Percentiles rank a stretch among this genome's conserved stretches.
phyloP scores from a whole-genome alignment of 2,329 filamentous ascomycete species.

The Botrytis byssoidea region DNA sequence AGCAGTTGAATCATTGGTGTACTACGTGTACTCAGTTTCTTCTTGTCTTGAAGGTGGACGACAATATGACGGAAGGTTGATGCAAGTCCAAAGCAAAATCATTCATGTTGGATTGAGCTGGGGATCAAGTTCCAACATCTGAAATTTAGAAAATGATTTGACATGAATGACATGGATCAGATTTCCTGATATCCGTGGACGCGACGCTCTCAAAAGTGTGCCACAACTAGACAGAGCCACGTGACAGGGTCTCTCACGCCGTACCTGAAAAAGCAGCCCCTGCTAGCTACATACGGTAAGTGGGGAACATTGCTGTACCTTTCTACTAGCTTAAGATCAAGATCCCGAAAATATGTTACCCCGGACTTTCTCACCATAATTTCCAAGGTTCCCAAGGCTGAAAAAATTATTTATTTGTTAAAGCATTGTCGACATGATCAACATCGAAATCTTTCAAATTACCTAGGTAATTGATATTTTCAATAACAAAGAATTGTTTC shows the following conservation, averaged over 20 bases:
- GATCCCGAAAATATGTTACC: constrained; percentile 8
- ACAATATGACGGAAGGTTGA: neutral
- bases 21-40: neutral
- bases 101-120: neutral
- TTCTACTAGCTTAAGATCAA: neutral
- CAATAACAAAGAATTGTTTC: neutral
- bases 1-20: neutral
- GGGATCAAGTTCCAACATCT: neutral
- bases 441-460: neutral
- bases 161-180: neutral
- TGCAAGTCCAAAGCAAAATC: neutral
- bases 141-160: neutral
- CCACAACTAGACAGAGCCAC: neutral
- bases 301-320: neutral
- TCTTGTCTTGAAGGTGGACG: neutral
- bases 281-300: neutral
- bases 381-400: constrained; percentile 15
- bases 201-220: neutral
- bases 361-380: constrained; percentile 11
- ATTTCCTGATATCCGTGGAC: no score
- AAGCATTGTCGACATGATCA: neutral
- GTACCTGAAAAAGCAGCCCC: neutral
- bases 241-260: neutral
- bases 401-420: neutral
- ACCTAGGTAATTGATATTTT: neutral